Percentiles rank a stretch among this genome's conserved stretches.
phyloP scores from a whole-genome alignment of 805 yeast genomes.

The Zygotorulaspora danielsina region DNA sequence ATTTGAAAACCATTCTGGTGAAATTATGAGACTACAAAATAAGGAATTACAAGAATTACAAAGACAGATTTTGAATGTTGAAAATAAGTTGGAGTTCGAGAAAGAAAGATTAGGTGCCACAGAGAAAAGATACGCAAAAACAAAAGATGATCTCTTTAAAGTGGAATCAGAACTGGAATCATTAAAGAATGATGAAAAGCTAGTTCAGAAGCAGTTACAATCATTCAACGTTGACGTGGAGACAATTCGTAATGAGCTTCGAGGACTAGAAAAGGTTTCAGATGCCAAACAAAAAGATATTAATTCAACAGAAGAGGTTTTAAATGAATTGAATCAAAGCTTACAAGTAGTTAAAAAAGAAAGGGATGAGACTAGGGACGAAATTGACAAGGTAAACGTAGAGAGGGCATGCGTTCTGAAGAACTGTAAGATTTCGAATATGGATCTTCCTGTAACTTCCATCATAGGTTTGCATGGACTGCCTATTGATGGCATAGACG shows the following conservation, averaged over 20 bases:
- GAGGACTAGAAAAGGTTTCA: constrained; percentile 33
- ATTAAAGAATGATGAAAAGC: constrained; percentile 35
- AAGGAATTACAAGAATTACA: constrained; percentile 58
- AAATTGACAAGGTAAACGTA: constrained; percentile 47
- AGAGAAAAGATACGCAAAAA: constrained; percentile 40
- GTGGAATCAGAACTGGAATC: constrained; percentile 36
- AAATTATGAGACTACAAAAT: constrained; percentile 49
- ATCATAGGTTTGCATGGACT: constrained; percentile 55
- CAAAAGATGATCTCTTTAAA: constrained; percentile 39
- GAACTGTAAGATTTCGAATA: constrained; percentile 69
- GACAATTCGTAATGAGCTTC: constrained; percentile 36
- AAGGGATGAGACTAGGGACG: constrained; percentile 46
- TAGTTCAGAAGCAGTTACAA: constrained; percentile 35
- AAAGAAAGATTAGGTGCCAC: constrained; percentile 54
- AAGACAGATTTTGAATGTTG: constrained; percentile 56
- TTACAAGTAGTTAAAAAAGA: constrained; percentile 35
- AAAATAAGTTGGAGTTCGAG: constrained; percentile 63
- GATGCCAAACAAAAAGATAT: constrained; percentile 34
- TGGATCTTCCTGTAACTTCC: constrained; percentile 55
- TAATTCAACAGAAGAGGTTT: constrained; percentile 46
- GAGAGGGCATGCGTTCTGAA: constrained; percentile 59
- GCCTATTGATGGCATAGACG: constrained; percentile 52
- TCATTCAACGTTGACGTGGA: constrained; percentile 41
- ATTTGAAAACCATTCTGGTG: constrained; percentile 67
- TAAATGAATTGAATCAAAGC: constrained; percentile 36